Base-by-base conservation (phyloP, 352 stramenopile species). In the Blastocystis sp. region DNA sequence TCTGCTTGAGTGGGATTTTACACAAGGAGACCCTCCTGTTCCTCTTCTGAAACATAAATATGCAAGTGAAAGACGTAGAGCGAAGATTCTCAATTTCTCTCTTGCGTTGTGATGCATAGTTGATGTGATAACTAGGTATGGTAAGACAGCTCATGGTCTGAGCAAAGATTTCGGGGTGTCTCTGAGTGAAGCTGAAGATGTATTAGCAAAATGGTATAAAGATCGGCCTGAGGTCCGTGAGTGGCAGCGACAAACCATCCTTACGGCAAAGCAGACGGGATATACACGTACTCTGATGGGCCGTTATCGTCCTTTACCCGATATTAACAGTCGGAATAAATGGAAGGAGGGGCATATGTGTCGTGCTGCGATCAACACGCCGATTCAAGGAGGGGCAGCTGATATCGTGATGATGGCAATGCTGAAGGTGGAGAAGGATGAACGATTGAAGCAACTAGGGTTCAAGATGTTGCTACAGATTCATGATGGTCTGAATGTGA, bases 381-480 rank as follows among this genome's bases (percentile, higher is more conserved):
- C 97, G 19, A 99, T 99, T 68, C 94, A 97, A 91, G 97, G 97
- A 33, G 96, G 96, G 35, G 97, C 97, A 1, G 97, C 97, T 0
- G 97, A 99, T 89, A 94, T 99, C 7, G 97, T 98, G 0, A 99
- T 99, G 96, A 97, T 98, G 90, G 97, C 96, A 2, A 99, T 99
- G 97, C 93, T 98, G 40, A 97, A 96, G 44, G 96, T 99, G 35
- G 96, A 98, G 89, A 91, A 95, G 19, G 96, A 95, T 90, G 90
- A 95, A 69, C 92, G 95, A 30, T 91, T 99, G 11, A 93, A 95
- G 48, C 90, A 94, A 88, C 92, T 99, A 1, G 97, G 97, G 1
- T 99, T 95, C 95, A 97, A 98, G 87, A 95, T 99, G 91, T 92
- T 99, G 24, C 96, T 98, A 81, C 97, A 99, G 91, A 91, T 91